These are phyloP conservation scores for Tolypocladium tundrense DNA, from an alignment of 2,329 filamentous ascomycete genomes.

Conservation along the genomic window DNA sequence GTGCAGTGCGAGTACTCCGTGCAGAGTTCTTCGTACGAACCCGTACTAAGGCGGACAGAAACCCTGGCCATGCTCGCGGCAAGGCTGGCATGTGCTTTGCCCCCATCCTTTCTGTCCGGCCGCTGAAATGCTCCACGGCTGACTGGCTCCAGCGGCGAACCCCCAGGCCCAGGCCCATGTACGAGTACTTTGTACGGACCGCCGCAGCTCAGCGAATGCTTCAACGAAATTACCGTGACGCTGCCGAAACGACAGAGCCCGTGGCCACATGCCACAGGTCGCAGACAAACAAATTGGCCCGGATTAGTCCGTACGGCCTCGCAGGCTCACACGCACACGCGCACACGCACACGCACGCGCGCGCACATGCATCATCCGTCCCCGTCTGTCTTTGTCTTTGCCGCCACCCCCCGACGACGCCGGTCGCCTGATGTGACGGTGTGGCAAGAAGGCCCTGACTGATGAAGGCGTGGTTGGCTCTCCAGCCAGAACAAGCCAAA, in stretches of 20 bases:
- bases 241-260: background rate
- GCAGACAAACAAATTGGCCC: background rate
- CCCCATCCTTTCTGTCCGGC: background rate
- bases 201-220: background rate
- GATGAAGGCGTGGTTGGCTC: background rate
- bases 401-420: slow-evolving; percentile 1
- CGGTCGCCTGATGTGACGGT: slow-evolving; percentile 8
- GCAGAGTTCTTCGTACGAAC: no score
- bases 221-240: background rate
- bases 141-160: background rate
- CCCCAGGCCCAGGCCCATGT: background rate
- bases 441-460: background rate
- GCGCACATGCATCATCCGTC: background rate
- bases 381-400: background rate
- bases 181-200: background rate
- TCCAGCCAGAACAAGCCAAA: background rate
- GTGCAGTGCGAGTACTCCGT: background rate
- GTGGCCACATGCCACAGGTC: background rate
- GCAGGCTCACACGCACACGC: background rate
- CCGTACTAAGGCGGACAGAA: background rate
- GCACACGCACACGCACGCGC: background rate
- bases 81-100: background rate
- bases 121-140: background rate
- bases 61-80: background rate
- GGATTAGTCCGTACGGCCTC: background rate